These are phyloP conservation scores for Carex scoparia DNA, from an alignment of 176 grass and related monocot species.

Conservation along the genomic window DNA sequence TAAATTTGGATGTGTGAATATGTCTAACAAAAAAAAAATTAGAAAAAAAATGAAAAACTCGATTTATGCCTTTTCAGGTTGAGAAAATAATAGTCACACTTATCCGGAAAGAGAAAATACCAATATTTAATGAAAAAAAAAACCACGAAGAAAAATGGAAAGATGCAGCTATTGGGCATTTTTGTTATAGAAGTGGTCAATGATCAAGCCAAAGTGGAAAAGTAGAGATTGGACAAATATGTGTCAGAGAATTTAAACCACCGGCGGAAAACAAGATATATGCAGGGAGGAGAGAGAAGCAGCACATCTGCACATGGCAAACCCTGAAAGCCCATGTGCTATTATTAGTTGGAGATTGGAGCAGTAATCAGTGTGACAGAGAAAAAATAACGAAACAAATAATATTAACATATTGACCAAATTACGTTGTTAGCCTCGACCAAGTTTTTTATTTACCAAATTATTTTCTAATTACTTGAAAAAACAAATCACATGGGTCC, in stretches of 20 bases:
- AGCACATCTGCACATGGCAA: slow-evolving; percentile 26
- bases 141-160: background rate
- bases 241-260: background rate
- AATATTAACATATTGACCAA: slow-evolving; percentile 9
- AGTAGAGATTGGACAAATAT: background rate
- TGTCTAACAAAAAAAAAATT: background rate
- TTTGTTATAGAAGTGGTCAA: background rate
- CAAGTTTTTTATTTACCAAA: background rate
- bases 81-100: background rate
- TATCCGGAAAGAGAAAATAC: background rate
- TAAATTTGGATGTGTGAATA: background rate
- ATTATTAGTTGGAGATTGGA: slow-evolving; percentile 28
- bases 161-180: background rate
- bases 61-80: background rate
- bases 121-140: background rate
- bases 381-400: background rate
- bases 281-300: slow-evolving; percentile 3
- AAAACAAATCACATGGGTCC: background rate
- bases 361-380: slow-evolving; percentile 8
- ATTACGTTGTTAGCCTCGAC: background rate
- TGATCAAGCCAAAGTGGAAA: background rate
- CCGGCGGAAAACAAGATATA: background rate
- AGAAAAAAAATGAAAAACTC: no score
- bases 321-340: slow-evolving; percentile 25
- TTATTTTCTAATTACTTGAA: background rate